phyloP scores from a whole-genome alignment of 1,284 basidiomycete species.

The Pholiota adiposa region DNA sequence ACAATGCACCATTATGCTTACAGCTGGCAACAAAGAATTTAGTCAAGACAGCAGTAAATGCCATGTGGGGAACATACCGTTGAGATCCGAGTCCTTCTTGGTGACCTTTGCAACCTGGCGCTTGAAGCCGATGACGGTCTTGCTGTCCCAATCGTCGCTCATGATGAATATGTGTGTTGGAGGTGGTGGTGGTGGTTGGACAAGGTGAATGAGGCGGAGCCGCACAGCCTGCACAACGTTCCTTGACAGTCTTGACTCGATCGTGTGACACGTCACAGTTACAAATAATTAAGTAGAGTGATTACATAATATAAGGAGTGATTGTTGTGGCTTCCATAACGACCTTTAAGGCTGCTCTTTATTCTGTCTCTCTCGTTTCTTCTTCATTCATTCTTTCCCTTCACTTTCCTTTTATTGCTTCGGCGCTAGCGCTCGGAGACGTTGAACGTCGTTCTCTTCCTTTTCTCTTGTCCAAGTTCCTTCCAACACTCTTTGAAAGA shows the following conservation, averaged over 20 bases:
- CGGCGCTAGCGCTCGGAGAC: conserved; percentile 53
- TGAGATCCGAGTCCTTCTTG: conserved; percentile 70
- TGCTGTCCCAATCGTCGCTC: conserved; percentile 74
- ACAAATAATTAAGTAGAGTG: neutral
- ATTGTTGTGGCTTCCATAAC: conserved; percentile 15
- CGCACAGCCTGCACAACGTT: conserved; percentile 3
- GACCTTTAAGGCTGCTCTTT: neutral
- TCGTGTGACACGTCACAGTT: conserved; percentile 7
- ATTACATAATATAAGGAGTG: neutral
- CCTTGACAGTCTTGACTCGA: neutral
- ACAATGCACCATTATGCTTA: conserved; percentile 11
- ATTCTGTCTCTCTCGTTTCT: conserved; percentile 10
- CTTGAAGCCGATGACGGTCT: conserved; percentile 80
- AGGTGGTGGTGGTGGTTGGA: conserved; percentile 21
- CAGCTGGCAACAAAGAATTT: conserved; percentile 17
- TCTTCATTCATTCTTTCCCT: conserved; percentile 26
- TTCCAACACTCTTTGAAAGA: conserved; percentile 38
- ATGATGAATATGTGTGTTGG: conserved; percentile 35
- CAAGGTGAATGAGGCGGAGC: conserved; percentile 13
- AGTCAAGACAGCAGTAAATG: neutral
- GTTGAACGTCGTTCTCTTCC: conserved; percentile 51
- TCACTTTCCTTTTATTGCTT: conserved; percentile 34
- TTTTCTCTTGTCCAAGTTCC: conserved; percentile 24
- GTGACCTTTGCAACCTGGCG: conserved; percentile 72
- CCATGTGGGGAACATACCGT: conserved; percentile 54